Evolutionary conservation across 2,329 filamentous ascomycete species (phyloP).

Genomic region (Penicillium concentricum): DNA sequence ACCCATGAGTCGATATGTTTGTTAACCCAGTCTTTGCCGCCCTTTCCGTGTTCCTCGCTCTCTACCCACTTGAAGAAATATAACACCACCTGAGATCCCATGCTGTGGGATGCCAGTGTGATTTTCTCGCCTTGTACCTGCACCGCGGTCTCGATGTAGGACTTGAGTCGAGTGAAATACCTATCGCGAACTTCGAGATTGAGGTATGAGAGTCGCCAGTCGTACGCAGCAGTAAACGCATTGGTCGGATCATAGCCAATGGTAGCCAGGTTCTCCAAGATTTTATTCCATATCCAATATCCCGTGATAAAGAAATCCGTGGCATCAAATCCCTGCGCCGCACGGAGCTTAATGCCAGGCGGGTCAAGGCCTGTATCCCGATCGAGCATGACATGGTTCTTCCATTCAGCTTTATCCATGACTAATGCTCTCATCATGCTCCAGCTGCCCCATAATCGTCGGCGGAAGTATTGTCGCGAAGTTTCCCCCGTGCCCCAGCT

Average conservation of each 20-base stretch:
- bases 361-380: constrained; percentile 88
- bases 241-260: constrained; percentile 90
- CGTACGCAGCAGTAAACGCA: constrained; percentile 69
- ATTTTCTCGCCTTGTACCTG: constrained; percentile 74
- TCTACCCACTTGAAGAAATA: constrained; percentile 82
- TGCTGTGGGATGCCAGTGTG: constrained; percentile 87
- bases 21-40: constrained; percentile 87
- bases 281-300: constrained; percentile 99
- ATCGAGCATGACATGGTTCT: constrained; percentile 95
- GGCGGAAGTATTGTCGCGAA: constrained; percentile 88
- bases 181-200: constrained; percentile 90
- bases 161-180: constrained; percentile 89
- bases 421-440: constrained; percentile 97
- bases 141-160: constrained; percentile 81
- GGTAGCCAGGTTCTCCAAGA: constrained; percentile 91
- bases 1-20: constrained; percentile 90
- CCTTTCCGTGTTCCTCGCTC: constrained; percentile 70
- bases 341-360: constrained; percentile 81
- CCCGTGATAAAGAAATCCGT: constrained; percentile 80
- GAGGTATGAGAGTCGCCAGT: constrained; percentile 88
- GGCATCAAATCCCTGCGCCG: constrained; percentile 94
- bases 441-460: constrained; percentile 96
- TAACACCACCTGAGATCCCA: constrained; percentile 93
- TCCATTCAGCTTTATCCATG: constrained; percentile 91
- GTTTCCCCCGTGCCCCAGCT: constrained; percentile 89